Base-by-base conservation (phyloP, 441 rosid genomes). In the Adansonia madagascariensis region DNA sequence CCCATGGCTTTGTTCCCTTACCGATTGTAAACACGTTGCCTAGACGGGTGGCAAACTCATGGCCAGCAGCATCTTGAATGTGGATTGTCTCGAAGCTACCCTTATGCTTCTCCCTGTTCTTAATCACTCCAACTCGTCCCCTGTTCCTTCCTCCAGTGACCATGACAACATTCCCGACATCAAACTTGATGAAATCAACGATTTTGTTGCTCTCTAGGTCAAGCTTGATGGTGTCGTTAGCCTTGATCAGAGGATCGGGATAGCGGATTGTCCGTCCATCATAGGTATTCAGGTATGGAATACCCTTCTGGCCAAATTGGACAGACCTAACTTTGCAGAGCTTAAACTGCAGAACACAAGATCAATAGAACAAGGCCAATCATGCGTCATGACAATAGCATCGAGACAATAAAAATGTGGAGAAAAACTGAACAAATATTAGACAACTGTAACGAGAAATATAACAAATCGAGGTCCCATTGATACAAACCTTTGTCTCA, bases 261-360 rank as follows among this genome's bases (percentile, higher is more conserved):
- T 90, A 90, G 70, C 93, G 89, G 82, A 88, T 88, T 3, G 93
- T 92, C 6, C 97, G 93, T 3, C 97, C 97, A 83, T 92, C 97
- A 20, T 88, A 91, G 18, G 95, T 89, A 83, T 91, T 91, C 4
- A 91, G 68, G 89, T 88, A 91, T 0, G 95, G 95, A 78, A 91
- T 89, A 1, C 95, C 94, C 77, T 89, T 91, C 76, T 85, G 90
- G 31, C 95, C 92, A 74, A 88, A 86, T 79, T 83, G 92, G 47
- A 91, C 87, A 3, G 90, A 81, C 60, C 88, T 82, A 44, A 88
- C 97, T 77, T 88, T 92, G 91, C 95, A 92, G 24, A 92, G 89
- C 86, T 91, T 89, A 64, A 89, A 88, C 91, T 92, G 85, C 70
- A 86, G 8, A 9, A 20, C 0, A 18, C 0, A 35, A 46, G 24